Conservation (phyloP, 2,329 filamentous ascomycete genomes). For the Gnomoniopsis sp. region DNA sequence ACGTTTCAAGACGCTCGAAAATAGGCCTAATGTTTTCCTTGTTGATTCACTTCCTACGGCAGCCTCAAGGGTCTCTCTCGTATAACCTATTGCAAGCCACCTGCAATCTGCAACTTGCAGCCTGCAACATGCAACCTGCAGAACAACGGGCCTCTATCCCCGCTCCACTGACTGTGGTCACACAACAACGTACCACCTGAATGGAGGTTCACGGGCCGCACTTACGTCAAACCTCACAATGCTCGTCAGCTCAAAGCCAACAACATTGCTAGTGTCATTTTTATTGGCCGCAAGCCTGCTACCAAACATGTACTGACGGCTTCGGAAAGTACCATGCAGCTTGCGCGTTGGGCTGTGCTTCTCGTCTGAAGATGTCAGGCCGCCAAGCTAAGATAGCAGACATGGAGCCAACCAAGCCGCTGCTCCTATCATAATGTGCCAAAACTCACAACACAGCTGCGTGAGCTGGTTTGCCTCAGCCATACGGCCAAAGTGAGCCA, state of each 20-base stretch:
- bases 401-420: neutral
- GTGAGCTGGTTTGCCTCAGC: too few relatives aligned
- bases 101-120: neutral
- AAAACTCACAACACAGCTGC: neutral
- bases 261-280: neutral
- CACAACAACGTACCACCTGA: neutral
- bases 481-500: too few relatives aligned
- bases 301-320: neutral
- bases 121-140: neutral
- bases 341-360: neutral
- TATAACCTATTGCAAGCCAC: conserved; percentile 10
- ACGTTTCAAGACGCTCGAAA: neutral
- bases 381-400: neutral
- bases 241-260: neutral
- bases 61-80: neutral
- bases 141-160: conserved; percentile 2
- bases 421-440: conserved; percentile 3
- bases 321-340: neutral
- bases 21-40: too few relatives aligned
- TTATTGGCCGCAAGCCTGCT: neutral
- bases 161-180: conserved; percentile 7
- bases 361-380: neutral
- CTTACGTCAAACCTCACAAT: neutral
- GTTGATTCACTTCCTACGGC: neutral
- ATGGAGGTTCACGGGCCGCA: neutral